Conservation (phyloP, 1,284 basidiomycete genomes). For the Somion occarium region DNA sequence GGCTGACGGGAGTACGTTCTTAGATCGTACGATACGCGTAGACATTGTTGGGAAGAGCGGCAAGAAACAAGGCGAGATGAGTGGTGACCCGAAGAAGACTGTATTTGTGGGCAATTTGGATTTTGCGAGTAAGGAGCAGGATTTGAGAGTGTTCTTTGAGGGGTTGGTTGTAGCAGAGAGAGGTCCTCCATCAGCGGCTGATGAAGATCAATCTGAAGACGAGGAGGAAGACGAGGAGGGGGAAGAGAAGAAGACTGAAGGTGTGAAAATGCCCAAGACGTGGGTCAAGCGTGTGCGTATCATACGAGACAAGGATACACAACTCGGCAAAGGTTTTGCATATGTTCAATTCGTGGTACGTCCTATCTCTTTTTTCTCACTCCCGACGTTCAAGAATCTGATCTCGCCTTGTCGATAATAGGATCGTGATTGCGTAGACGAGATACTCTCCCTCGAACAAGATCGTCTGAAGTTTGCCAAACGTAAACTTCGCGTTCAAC, state of each 20-base stretch:
- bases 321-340: constrained; percentile 96
- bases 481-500: constrained; percentile 81
- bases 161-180: constrained; percentile 70
- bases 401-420: constrained; percentile 27
- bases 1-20: constrained; percentile 72
- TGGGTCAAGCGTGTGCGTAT: constrained; percentile 90
- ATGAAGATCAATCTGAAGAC: constrained; percentile 23
- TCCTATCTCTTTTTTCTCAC: constrained; percentile 16
- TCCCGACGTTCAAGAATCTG: too few species aligned
- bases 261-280: constrained; percentile 27
- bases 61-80: constrained; percentile 19
- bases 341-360: constrained; percentile 87
- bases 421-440: constrained; percentile 89
- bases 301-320: constrained; percentile 88
- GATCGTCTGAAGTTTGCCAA: constrained; percentile 84
- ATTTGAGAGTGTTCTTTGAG: constrained; percentile 86
- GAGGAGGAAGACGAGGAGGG: constrained; percentile 21
- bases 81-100: constrained; percentile 73
- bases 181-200: constrained; percentile 39
- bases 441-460: constrained; percentile 74
- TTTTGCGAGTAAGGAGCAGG: constrained; percentile 89
- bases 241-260: constrained; percentile 16
- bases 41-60: constrained; percentile 50
- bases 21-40: constrained; percentile 72
- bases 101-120: constrained; percentile 93